A percentile compares a stretch with the other conserved stretches of the same genome.
phyloP scores from a whole-genome alignment of 208 protist genomes.

The Crithidia bombi region DNA sequence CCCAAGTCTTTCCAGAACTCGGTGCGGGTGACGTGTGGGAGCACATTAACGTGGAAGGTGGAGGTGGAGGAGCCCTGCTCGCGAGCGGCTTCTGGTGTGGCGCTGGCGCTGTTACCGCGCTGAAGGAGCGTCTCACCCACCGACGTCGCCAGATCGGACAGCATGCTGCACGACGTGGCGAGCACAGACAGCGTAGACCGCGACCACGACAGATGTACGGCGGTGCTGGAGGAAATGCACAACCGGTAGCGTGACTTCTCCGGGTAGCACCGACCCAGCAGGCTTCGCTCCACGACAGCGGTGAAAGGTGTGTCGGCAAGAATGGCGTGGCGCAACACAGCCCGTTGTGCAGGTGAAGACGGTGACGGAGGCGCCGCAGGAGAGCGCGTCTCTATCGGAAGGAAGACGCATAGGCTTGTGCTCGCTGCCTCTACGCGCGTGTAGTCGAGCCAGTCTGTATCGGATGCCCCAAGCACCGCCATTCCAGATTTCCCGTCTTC shows the following conservation, averaged over 20 bases:
- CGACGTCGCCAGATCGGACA: conserved; percentile 22
- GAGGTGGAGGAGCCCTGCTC: background rate
- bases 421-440: conserved; percentile 8
- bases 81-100: background rate
- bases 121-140: conserved; percentile 9
- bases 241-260: conserved; percentile 25
- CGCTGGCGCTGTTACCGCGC: background rate
- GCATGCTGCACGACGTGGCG: conserved; percentile 17
- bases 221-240: conserved; percentile 5
- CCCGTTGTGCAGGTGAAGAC: background rate
- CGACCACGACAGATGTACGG: conserved; percentile 29
- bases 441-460: conserved; percentile 35
- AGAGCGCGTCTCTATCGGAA: background rate
- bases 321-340: background rate
- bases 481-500: background rate
- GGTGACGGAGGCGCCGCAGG: background rate
- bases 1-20: conserved; percentile 9
- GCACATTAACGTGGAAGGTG: conserved; percentile 27
- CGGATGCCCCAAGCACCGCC: conserved; percentile 6
- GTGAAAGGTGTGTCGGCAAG: conserved; percentile 15
- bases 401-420: conserved; percentile 16
- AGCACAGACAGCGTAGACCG: conserved; percentile 33
- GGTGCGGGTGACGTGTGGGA: conserved; percentile 19
- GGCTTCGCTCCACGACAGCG: conserved; percentile 24
- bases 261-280: conserved; percentile 24